Evolutionary conservation across 257 asterid species (phyloP).

Genomic region (Marsdenia floribunda): DNA sequence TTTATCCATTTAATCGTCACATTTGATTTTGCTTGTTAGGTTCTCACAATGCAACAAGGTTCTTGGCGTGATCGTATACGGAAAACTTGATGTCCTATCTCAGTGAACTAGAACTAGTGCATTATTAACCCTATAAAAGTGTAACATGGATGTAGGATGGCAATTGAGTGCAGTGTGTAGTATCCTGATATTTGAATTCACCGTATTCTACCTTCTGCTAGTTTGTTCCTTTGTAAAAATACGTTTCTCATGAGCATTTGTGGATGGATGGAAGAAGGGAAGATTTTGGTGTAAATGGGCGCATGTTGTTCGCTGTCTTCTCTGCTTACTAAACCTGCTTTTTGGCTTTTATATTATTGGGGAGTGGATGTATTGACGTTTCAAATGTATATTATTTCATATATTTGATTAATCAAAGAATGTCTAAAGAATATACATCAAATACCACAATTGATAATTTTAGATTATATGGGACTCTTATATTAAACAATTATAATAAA

Average conservation of each 20-base stretch:
- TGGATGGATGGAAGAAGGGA: background rate
- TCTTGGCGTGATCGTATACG: constrained; percentile 81
- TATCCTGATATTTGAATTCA: background rate
- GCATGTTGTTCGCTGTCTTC: background rate
- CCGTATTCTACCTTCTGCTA: background rate
- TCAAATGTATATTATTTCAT: background rate
- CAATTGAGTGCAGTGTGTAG: background rate
- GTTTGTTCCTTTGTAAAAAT: background rate
- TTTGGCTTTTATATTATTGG: background rate
- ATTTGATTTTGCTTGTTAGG: constrained; percentile 30
- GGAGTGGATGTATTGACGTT: background rate
- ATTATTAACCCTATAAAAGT: background rate
- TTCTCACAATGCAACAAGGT: constrained; percentile 51
- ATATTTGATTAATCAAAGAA: no score
- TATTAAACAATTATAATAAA: no score
- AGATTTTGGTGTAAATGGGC: background rate
- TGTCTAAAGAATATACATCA: no score
- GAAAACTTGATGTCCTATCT: constrained; percentile 25
- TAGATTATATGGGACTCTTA: no score
- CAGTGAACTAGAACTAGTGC: background rate
- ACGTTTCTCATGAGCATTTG: background rate
- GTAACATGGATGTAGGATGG: background rate
- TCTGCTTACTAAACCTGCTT: background rate
- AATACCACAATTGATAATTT: no score
- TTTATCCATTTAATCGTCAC: constrained; percentile 3